phyloP scores from a whole-genome alignment of 306 rosid species.

The Cajanus cajan region DNA sequence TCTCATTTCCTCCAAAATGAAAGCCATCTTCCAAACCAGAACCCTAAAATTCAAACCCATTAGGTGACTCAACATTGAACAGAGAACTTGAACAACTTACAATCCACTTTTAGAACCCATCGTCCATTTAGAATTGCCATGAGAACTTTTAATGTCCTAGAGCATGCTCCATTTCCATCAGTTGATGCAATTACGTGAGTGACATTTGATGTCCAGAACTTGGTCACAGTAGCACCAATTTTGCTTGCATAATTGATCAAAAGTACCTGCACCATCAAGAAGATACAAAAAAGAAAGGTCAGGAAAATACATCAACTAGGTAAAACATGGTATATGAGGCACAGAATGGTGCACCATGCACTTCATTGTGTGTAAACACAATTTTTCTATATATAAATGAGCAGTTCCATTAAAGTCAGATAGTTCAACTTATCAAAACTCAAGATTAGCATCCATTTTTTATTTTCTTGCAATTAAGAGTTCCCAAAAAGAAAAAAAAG shows the following conservation, averaged over 20 bases:
- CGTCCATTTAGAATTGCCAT: slow-evolving; percentile 80
- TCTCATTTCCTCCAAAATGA: background rate
- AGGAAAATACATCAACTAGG: background rate
- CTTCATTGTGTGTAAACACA: background rate
- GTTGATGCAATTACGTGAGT: slow-evolving; percentile 86
- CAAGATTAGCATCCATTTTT: background rate
- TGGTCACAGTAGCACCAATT: slow-evolving; percentile 64
- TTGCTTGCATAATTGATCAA: slow-evolving; percentile 57
- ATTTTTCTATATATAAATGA: background rate
- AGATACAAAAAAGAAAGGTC: background rate
- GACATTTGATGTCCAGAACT: slow-evolving; percentile 71
- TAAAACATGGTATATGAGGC: background rate
- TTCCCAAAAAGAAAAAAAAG: background rate
- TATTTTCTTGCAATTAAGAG: background rate
- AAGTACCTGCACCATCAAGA: slow-evolving; percentile 47
- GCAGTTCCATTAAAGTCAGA: background rate
- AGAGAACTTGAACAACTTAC: slow-evolving; percentile 46
- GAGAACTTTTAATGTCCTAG: slow-evolving; percentile 78
- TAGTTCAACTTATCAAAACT: background rate
- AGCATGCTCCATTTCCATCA: slow-evolving; percentile 77
- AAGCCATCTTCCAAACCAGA: background rate
- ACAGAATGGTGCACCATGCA: background rate
- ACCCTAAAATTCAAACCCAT: background rate
- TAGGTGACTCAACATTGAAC: background rate
- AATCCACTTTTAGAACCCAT: slow-evolving; percentile 83